Evolutionary conservation across 2,329 filamentous ascomycete genomes (phyloP), one percentile per base, ranked within the genome.

Genomic region (Fusarium foetens): DNA sequence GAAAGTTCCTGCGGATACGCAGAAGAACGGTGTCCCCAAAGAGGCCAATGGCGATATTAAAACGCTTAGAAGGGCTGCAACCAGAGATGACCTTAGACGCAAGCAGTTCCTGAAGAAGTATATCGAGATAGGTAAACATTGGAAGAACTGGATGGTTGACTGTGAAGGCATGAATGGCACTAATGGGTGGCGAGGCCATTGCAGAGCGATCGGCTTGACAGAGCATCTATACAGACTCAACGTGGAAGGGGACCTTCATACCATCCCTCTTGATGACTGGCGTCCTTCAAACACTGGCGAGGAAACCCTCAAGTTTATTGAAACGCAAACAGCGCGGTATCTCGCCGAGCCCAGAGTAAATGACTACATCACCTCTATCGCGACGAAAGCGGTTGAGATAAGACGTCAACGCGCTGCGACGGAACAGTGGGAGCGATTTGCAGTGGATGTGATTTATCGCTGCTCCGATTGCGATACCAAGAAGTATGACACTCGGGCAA

Each of bases 81-180:
- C n/a, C 5, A 38, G 2, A 23, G 51, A 54, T 5, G 27, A 7
- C 6, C 27, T 4, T 1, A 19, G 36, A 31, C 53, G 38, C 4
- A 67, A 62, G 16, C 52, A 63, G 11, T 41, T 19, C 3, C 3
- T 58, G 12, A 58, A 39, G 21, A 67, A 59, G 19, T 63, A 45
- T 23, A 23, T 31, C 10, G 29, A 42, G 16, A 43, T 54, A 6
- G 21, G 11, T 0, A 29, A 29, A 7, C 4, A 55, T 2, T 21
- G 2, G 27, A 69, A 66, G 9, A 29, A 52, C 14, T 29, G 14
- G 8, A 54, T 59, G 29, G 11, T 59, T 2, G 63, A 66, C 16
- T 41, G 46, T 9, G 63, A 68, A 8, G 66, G 45, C 23, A 14
- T 23, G 4, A 38, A 41, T 9, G 65, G 65, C 19, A 51, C 42